These are phyloP conservation scores for Microbotryum silenes-acaulis DNA, from an alignment of 1,284 basidiomycete species.

Conservation along the genomic window DNA sequence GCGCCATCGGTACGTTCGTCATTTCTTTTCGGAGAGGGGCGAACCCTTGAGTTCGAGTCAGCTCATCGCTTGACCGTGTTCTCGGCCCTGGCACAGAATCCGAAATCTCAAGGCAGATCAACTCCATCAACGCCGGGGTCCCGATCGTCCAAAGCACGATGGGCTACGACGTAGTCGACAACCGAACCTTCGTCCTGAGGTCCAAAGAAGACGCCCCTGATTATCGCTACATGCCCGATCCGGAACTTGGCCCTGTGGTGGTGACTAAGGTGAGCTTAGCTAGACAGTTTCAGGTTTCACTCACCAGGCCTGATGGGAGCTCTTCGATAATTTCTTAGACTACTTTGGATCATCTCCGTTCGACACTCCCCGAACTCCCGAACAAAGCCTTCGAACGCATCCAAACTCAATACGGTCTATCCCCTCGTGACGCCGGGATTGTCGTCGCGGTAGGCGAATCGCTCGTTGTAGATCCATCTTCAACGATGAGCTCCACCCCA, in stretches of 20 bases:
- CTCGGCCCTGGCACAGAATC: conserved; percentile 44
- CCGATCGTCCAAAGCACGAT: conserved; percentile 75
- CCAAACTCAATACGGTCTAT: conserved; percentile 50
- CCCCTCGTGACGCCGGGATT: conserved; percentile 61
- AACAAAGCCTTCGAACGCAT: conserved; percentile 58
- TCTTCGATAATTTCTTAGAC: too few relatives aligned
- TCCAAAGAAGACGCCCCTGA: conserved; percentile 91
- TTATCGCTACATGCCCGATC: conserved; percentile 97
- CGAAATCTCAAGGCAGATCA: conserved; percentile 66
- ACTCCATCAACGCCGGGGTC: conserved; percentile 49
- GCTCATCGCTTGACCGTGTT: neutral
- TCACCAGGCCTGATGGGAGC: too few relatives aligned
- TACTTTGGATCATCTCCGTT: conserved; percentile 42
- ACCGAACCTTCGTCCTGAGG: conserved; percentile 72
- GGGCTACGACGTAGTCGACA: conserved; percentile 75
- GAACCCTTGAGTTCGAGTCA: conserved; percentile 9
- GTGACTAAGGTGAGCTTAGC: conserved; percentile 42
- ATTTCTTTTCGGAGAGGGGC: conserved; percentile 3
- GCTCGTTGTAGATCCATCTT: conserved; percentile 48
- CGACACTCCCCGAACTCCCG: conserved; percentile 69
- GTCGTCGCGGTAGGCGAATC: conserved; percentile 42
- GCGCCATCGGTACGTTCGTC: conserved; percentile 65
- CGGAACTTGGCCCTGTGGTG: conserved; percentile 72
- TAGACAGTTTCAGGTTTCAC: neutral
- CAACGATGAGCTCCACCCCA: conserved; percentile 42